Percentiles rank a stretch among this genome's conserved stretches.
phyloP scores from a whole-genome alignment of 331 rosid species.

The Quercus phellos region DNA sequence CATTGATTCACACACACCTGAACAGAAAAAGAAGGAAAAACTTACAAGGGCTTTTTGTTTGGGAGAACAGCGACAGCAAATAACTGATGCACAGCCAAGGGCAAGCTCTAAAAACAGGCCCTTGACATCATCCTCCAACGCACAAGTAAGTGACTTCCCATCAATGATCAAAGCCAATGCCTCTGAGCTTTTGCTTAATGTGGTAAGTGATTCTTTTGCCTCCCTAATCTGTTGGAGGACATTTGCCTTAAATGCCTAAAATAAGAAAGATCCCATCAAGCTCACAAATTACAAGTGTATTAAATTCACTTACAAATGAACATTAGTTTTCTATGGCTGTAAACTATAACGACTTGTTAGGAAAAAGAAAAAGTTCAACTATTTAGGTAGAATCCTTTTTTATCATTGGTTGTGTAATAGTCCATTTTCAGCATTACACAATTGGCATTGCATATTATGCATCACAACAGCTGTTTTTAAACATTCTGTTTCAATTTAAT shows the following conservation, averaged over 20 bases:
- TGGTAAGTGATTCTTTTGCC: constrained; percentile 45
- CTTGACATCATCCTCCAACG: constrained; percentile 22
- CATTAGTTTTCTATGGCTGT: not conserved
- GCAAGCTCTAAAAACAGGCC: constrained; percentile 26
- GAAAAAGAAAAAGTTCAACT: too few relatives aligned
- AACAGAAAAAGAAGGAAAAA: not conserved
- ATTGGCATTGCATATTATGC: too few relatives aligned
- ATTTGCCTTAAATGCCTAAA: constrained; percentile 48
- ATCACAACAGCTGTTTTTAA: too few relatives aligned
- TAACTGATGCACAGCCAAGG: constrained; percentile 32
- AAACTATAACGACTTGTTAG: too few relatives aligned
- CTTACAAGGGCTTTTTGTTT: constrained; percentile 41
- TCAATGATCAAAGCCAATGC: constrained; percentile 40
- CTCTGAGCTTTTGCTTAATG: constrained; percentile 34
- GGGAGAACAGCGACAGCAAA: constrained; percentile 38
- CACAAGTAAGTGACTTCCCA: constrained; percentile 31
- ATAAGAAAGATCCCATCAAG: constrained; percentile 27
- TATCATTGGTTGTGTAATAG: too few relatives aligned
- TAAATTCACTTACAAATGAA: not conserved
- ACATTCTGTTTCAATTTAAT: too few relatives aligned
- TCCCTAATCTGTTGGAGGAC: constrained; percentile 60
- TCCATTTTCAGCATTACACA: too few relatives aligned
- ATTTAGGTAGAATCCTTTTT: too few relatives aligned
- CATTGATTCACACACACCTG: not conserved
- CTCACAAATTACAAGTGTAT: constrained; percentile 7